Percentiles rank a stretch among this genome's conserved stretches.
These are phyloP conservation scores for Udeniomyces megalosporus DNA, from an alignment of 768 basidiomycete species.

Conservation along the genomic window DNA sequence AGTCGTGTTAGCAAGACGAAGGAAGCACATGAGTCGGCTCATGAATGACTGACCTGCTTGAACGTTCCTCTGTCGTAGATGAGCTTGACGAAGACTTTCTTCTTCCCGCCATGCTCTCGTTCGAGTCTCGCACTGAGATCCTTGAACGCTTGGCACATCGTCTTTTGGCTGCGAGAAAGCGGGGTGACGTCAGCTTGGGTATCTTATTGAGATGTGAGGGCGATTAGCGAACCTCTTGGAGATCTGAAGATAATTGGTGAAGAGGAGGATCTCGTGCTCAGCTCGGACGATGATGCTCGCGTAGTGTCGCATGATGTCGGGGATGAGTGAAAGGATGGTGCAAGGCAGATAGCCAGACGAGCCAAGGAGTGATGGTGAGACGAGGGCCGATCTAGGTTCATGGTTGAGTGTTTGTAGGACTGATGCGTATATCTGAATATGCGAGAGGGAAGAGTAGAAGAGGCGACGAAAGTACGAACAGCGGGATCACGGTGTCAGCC, in stretches of 20 bases:
- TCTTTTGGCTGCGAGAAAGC: background rate
- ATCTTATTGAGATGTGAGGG: background rate
- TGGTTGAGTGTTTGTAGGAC: constrained; percentile 43
- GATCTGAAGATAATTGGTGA: constrained; percentile 44
- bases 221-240: too few species aligned
- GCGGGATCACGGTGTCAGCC: too few species aligned
- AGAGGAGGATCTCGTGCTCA: constrained; percentile 48
- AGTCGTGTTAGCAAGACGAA: constrained; percentile 30
- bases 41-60: constrained; percentile 32
- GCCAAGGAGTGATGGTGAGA: constrained; percentile 48
- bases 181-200: background rate
- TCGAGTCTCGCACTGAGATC: constrained; percentile 39
- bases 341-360: constrained; percentile 48
- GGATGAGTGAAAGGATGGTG: constrained; percentile 46
- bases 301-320: constrained; percentile 59
- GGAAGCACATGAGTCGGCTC: constrained; percentile 36
- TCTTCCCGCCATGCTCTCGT: constrained; percentile 22
- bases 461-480: too few species aligned
- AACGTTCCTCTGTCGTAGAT: constrained; percentile 53
- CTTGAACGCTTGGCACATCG: constrained; percentile 29
- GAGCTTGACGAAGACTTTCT: constrained; percentile 46
- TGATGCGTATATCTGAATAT: constrained; percentile 43
- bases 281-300: constrained; percentile 46
- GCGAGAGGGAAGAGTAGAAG: background rate
- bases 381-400: constrained; percentile 42